Conservation (phyloP, 768 basidiomycete genomes). For the Auricularia sp. region DNA sequence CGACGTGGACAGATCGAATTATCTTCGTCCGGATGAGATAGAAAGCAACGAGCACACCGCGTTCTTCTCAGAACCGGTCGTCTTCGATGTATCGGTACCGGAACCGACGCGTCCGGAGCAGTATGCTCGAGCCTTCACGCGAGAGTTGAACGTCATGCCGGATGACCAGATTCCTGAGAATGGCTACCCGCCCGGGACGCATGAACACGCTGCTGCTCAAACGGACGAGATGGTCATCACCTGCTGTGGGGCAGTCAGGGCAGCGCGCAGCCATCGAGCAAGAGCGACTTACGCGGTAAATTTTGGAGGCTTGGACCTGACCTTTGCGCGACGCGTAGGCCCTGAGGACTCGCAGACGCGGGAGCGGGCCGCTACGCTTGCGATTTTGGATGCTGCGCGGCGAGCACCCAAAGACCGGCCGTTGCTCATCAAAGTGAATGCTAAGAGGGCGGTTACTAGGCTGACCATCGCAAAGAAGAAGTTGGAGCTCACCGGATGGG, state of each 20-base stretch:
- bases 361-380: neutral
- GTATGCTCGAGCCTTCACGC: neutral
- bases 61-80: neutral
- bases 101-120: neutral
- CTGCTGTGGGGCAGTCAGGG: neutral
- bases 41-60: neutral
- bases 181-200: neutral
- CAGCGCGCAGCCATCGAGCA: no score
- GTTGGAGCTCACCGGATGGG: neutral
- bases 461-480: neutral
- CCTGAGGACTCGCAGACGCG: neutral
- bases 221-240: neutral
- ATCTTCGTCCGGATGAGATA: neutral
- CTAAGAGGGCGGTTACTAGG: neutral
- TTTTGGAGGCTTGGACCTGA: neutral
- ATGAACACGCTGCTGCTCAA: neutral
- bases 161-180: neutral
- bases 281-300: no score
- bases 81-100: neutral
- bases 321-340: neutral
- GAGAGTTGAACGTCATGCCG: neutral
- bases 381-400: neutral
- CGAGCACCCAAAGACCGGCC: neutral
- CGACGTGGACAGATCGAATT: neutral
- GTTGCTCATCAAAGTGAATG: neutral